Evolutionary conservation across 495 filamentous ascomycete genomes (phyloP), one percentile per base, ranked within the genome.

Genomic region (Aspergillus haitiensis): DNA sequence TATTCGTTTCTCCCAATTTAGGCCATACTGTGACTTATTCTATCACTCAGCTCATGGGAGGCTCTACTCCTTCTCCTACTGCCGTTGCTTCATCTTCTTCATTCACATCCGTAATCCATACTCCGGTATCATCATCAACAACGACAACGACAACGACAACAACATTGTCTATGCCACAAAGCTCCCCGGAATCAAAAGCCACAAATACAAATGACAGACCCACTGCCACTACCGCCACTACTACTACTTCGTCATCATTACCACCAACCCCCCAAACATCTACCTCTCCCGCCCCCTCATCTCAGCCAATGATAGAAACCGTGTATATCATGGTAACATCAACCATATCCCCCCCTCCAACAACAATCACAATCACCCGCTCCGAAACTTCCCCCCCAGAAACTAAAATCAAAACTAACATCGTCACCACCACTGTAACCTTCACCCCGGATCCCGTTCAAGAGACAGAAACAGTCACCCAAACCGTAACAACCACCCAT

Each of bases 381-480:
- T 6, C 44, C 6, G 52, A 52, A 18, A 53, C 46, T n/a, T n/a
- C 56, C 18, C 5, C 18, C 36, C 21, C 27, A 37, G 27, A 36
- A 0, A n/a, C 44, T 44, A 18, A 7, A 21, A 55, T 27, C 52
- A 10, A 15, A 39, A 44, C 32, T 3, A 27, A 27, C 21, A 27
- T 27, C 33, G 15, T 36, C 21, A 48, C 44, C 18, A 21, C 39
- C 32, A 50, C 32, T 16, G 7, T 16, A 32, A 32, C 53, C 35
- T 7, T 48, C 52, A 36, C 53, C 46, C 10, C 46, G 27, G 48
- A 48, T n/a, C 63, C 45, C 1, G 50, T 64, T 15, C 60, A 58
- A 18, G 42, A 52, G 27, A 67, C 52, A 8, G 35, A 33, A 16
- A 50, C 39, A 13, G 12, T 31, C 8, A 50, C 58, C 5, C n/a